Conservation (phyloP, 306 rosid genomes). For the Acmispon strigosus region DNA sequence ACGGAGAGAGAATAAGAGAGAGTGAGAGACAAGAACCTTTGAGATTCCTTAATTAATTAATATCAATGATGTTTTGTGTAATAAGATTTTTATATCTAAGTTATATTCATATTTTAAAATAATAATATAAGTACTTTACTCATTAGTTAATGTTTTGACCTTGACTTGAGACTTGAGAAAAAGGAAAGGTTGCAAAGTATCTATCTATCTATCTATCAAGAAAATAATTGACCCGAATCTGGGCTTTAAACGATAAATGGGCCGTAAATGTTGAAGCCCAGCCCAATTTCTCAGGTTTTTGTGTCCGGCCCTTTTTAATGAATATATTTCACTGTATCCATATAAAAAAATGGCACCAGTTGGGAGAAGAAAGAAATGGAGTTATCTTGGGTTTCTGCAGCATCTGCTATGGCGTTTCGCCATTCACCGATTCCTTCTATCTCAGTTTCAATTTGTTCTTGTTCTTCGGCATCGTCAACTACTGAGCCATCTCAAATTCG, state of each 20-base stretch:
- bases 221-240: no score
- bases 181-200: neutral
- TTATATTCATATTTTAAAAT: no score
- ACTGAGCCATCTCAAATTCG: constrained; percentile 1
- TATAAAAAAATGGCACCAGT: no score
- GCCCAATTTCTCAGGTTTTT: no score
- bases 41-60: no score
- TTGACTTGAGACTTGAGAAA: neutral
- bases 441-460: neutral
- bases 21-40: no score
- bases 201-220: neutral
- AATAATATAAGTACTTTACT: no score
- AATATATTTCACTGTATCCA: no score
- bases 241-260: neutral
- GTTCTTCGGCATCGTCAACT: constrained; percentile 8
- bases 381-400: constrained; percentile 22
- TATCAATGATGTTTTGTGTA: no score
- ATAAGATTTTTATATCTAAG: no score
- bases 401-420: constrained; percentile 20
- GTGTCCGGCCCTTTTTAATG: no score
- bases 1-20: neutral
- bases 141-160: neutral
- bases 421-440: constrained; percentile 16
- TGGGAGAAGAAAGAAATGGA: constrained; percentile 28
- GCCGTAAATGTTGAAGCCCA: neutral